phyloP scores from a whole-genome alignment of 768 basidiomycete genomes.

The Leccinum uliginosum region DNA sequence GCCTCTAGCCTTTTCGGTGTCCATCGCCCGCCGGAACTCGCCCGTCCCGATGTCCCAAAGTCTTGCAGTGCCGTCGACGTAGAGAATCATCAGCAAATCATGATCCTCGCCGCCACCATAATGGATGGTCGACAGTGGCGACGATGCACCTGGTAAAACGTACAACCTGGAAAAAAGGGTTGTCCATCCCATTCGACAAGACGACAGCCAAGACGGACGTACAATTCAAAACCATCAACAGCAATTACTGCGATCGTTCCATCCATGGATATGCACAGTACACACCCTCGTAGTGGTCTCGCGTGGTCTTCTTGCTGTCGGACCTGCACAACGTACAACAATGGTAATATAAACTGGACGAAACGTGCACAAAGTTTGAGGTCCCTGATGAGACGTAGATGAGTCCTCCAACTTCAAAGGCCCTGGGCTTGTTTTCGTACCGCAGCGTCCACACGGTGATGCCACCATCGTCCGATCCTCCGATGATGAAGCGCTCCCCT shows the following conservation, averaged over 20 bases:
- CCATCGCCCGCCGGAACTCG: slow-evolving; percentile 85
- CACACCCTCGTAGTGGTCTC: slow-evolving; percentile 61
- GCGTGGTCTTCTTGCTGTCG: slow-evolving; percentile 39
- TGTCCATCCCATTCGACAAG: background rate
- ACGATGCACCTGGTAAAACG: slow-evolving; percentile 77
- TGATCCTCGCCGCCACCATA: slow-evolving; percentile 43
- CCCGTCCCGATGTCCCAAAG: slow-evolving; percentile 82
- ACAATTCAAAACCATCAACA: slow-evolving; percentile 77
- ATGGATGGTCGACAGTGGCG: slow-evolving; percentile 59
- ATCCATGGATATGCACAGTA: slow-evolving; percentile 68
- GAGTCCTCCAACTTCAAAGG: background rate
- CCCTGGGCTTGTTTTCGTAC: slow-evolving; percentile 40
- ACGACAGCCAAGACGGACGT: slow-evolving; percentile 28
- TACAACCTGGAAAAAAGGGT: slow-evolving; percentile 50
- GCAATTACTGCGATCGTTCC: slow-evolving; percentile 82
- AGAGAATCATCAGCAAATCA: slow-evolving; percentile 73
- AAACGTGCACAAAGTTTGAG: slow-evolving; percentile 66
- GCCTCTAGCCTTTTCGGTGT: slow-evolving; percentile 69
- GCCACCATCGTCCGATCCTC: slow-evolving; percentile 75
- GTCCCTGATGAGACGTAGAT: slow-evolving; percentile 37
- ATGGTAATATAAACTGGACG: slow-evolving; percentile 66
- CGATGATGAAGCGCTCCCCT: slow-evolving; percentile 60
- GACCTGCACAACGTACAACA: slow-evolving; percentile 56
- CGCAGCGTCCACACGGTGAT: slow-evolving; percentile 67
- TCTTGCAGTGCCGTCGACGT: slow-evolving; percentile 71